Conservation (phyloP, 352 stramenopile species). For the Phytophthora quininea region DNA sequence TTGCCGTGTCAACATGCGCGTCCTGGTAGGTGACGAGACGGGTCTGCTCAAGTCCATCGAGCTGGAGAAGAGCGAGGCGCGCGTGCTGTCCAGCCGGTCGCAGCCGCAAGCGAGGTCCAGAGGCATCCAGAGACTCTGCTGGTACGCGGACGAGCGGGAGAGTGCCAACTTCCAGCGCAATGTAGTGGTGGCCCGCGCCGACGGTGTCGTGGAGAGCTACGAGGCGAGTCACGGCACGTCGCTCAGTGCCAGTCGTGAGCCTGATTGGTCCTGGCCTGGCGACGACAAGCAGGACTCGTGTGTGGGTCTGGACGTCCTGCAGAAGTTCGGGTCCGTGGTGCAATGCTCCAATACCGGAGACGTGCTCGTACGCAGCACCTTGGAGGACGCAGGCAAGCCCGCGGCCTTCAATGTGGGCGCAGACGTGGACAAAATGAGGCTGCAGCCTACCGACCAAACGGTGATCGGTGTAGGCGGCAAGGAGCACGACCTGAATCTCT, state of each 20-base stretch:
- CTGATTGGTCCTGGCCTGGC: constrained; percentile 54
- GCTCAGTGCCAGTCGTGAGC: constrained; percentile 31
- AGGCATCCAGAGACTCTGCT: constrained; percentile 63
- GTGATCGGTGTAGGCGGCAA: constrained; percentile 80
- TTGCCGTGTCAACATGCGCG: constrained; percentile 49
- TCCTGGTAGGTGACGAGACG: constrained; percentile 83
- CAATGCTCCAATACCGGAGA: constrained; percentile 64
- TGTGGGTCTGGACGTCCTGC: constrained; percentile 65
- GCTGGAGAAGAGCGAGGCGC: constrained; percentile 76
- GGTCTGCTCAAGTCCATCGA: constrained; percentile 83
- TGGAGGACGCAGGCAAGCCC: constrained; percentile 45
- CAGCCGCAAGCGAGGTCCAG: constrained; percentile 54
- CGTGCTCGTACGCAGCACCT: constrained; percentile 56
- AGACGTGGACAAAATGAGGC: constrained; percentile 60
- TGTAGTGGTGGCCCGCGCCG: constrained; percentile 63
- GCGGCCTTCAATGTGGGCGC: constrained; percentile 59
- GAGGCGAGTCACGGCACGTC: constrained; percentile 46
- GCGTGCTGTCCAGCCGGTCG: constrained; percentile 50
- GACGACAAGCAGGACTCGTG: constrained; percentile 21
- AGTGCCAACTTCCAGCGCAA: constrained; percentile 41
- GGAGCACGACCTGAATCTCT: constrained; percentile 82
- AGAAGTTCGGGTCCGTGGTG: constrained; percentile 70
- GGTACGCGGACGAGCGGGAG: constrained; percentile 60
- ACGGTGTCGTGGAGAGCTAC: constrained; percentile 75
- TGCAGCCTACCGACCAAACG: constrained; percentile 54